Conservation (phyloP, 345 rosid species). For the Abelmoschus esculentus region DNA sequence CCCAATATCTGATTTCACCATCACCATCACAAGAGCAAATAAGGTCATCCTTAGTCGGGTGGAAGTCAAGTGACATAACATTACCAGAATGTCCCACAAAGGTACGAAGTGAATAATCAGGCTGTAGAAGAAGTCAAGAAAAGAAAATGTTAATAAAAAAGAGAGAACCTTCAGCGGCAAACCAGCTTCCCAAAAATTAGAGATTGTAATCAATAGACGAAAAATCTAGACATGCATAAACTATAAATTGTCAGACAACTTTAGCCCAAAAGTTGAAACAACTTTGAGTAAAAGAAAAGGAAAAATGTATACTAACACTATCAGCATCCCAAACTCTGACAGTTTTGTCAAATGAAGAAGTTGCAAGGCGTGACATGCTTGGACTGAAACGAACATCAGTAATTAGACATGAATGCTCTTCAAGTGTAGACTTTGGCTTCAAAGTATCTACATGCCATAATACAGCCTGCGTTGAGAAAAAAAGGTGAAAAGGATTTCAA, state of each 20-base stretch:
- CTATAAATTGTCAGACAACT: neutral
- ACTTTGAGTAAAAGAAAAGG: neutral
- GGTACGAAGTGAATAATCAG: conserved; percentile 70
- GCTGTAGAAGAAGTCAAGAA: conserved; percentile 30
- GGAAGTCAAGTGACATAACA: conserved; percentile 88
- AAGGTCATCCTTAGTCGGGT: conserved; percentile 82
- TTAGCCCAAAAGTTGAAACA: neutral
- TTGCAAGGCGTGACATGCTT: conserved; percentile 84
- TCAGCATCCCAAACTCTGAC: conserved; percentile 99
- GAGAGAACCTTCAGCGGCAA: neutral
- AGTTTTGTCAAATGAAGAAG: conserved; percentile 93
- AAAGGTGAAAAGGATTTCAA: conserved; percentile 13
- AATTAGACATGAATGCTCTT: conserved; percentile 70
- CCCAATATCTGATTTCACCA: conserved; percentile 95
- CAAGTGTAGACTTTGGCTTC: conserved; percentile 67
- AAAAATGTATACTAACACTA: conserved; percentile 43
- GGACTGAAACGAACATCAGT: conserved; percentile 97
- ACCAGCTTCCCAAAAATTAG: conserved; percentile 8
- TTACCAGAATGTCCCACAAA: conserved; percentile 70
- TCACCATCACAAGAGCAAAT: conserved; percentile 88
- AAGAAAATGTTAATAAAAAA: neutral
- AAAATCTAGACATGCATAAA: neutral
- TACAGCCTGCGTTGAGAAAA: conserved; percentile 53
- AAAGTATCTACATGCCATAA: conserved; percentile 72
- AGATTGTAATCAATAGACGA: neutral